Evolutionary conservation across 2,329 filamentous ascomycete genomes (phyloP).

Genomic region (Raffaelea deltoideospora): DNA sequence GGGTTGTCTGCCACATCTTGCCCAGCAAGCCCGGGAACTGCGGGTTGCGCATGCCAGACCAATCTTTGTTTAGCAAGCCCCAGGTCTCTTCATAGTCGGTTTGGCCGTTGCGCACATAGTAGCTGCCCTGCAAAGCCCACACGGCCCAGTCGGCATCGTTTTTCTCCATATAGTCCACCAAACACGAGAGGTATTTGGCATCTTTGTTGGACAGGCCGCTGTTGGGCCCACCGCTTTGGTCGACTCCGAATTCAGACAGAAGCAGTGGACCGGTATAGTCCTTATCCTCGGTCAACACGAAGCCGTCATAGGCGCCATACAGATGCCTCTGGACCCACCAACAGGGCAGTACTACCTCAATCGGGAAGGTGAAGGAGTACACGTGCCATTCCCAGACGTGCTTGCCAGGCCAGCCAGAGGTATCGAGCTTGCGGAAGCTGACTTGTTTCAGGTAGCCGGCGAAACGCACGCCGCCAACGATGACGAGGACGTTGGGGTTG

Average conservation of each 20-base stretch:
- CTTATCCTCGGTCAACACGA: slow-evolving; percentile 31
- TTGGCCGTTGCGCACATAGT: slow-evolving; percentile 36
- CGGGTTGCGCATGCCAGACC: slow-evolving; percentile 22
- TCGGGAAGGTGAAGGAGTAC: slow-evolving; percentile 39
- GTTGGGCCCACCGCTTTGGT: slow-evolving; percentile 24
- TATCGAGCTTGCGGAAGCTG: slow-evolving; percentile 23
- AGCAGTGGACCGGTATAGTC: slow-evolving; percentile 37
- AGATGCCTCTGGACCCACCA: slow-evolving; percentile 19
- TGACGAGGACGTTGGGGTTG: slow-evolving; percentile 35
- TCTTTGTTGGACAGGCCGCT: slow-evolving; percentile 28
- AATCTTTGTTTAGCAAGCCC: slow-evolving; percentile 24
- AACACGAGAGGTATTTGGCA: slow-evolving; percentile 32
- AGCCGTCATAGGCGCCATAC: slow-evolving; percentile 34
- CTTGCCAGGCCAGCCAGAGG: slow-evolving; percentile 29
- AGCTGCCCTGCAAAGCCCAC: slow-evolving; percentile 43
- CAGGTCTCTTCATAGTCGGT: slow-evolving; percentile 37
- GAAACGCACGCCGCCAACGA: slow-evolving; percentile 38
- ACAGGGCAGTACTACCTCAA: slow-evolving; percentile 26
- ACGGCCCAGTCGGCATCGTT: slow-evolving; percentile 46
- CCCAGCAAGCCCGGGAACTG: slow-evolving; percentile 20
- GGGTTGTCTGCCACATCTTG: slow-evolving; percentile 23
- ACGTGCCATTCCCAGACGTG: slow-evolving; percentile 46
- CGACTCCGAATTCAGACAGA: slow-evolving; percentile 44
- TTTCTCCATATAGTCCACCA: slow-evolving; percentile 33
- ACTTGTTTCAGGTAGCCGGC: slow-evolving; percentile 36